A percentile compares a stretch with the other conserved stretches of the same genome.
phyloP scores from a whole-genome alignment of 2,329 filamentous ascomycete species.

The Pyricularia sp. region DNA sequence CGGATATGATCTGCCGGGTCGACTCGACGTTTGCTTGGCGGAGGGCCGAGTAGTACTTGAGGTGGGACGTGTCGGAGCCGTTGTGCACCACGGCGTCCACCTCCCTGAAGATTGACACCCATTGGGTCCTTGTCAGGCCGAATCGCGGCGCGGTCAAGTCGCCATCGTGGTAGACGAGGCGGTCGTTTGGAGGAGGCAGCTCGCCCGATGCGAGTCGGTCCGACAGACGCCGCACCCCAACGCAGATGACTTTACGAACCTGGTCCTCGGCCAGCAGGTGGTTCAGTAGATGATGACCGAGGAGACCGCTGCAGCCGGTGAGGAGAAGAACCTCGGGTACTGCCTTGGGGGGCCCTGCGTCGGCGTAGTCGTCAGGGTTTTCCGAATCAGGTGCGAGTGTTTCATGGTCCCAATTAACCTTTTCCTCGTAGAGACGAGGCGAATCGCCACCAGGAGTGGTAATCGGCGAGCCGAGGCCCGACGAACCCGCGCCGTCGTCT shows the following conservation, averaged over 20 bases:
- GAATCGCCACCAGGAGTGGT: neutral
- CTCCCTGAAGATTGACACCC: neutral
- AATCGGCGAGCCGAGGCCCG: neutral
- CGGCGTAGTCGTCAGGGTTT: neutral
- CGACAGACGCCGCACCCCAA: neutral
- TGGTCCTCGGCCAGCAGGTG: neutral
- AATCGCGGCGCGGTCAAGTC: neutral
- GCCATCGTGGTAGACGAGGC: neutral
- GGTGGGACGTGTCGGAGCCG: conserved; percentile 22
- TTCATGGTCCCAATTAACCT: neutral
- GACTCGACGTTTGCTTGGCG: conserved; percentile 15
- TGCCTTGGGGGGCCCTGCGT: neutral
- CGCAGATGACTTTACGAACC: neutral
- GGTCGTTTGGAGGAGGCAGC: neutral
- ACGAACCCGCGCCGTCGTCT: too few relatives aligned
- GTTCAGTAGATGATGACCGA: conserved; percentile 14
- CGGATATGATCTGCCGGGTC: conserved; percentile 15
- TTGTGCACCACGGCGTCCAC: conserved; percentile 26
- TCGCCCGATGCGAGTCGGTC: neutral
- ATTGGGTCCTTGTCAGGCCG: neutral
- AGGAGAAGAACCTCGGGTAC: neutral
- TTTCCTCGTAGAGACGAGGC: too few relatives aligned
- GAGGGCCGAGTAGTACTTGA: conserved; percentile 18
- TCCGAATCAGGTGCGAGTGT: neutral
- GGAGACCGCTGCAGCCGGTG: neutral